phyloP scores from a whole-genome alignment of 257 asterid genomes.

The Paraleonurus japonicus region DNA sequence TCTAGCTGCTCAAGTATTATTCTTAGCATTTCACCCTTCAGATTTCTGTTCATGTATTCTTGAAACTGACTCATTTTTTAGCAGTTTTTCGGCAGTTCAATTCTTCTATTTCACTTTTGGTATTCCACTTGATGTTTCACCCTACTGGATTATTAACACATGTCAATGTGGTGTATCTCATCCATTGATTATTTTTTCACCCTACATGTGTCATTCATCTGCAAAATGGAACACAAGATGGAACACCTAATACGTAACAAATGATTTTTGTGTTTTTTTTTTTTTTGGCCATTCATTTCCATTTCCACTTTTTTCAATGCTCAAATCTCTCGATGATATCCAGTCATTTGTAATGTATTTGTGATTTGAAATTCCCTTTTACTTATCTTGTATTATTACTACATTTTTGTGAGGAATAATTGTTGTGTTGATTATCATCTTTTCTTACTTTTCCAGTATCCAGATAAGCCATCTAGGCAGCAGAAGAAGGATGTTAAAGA shows the following conservation, averaged over 20 bases:
- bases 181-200: no score
- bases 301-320: not conserved
- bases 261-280: no score
- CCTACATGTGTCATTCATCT: no score
- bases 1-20: constrained; percentile 86
- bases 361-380: not conserved
- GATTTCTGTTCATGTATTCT: not conserved
- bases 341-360: not conserved
- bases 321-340: not conserved
- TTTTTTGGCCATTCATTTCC: not conserved
- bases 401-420: not conserved
- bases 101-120: no score
- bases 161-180: no score
- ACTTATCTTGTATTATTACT: not conserved
- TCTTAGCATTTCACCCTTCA: not conserved
- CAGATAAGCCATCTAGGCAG: constrained; percentile 94
- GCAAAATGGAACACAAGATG: no score
- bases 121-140: no score
- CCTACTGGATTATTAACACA: no score
- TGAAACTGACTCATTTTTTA: not conserved
- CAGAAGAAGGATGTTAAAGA: constrained; percentile 95
- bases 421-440: constrained; percentile 11
- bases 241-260: no score
- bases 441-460: constrained; percentile 59
- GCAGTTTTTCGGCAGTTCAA: not conserved